Percentiles rank a stretch among this genome's conserved stretches.
phyloP scores from a whole-genome alignment of 2,329 filamentous ascomycete species.

The Cladosporium sp. region DNA sequence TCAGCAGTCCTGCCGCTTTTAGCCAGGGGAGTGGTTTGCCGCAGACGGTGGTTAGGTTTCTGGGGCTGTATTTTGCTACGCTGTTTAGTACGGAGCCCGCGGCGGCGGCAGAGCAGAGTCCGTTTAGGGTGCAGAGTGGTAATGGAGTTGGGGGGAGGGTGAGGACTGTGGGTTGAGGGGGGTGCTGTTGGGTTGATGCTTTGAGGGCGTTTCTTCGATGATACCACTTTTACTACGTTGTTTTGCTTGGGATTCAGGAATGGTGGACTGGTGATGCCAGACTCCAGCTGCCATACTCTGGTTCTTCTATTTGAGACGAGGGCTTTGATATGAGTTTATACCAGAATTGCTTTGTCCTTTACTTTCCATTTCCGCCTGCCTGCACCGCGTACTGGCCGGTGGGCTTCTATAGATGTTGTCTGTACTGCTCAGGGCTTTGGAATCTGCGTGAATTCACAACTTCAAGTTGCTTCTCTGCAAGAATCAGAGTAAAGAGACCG shows the following conservation, averaged over 20 bases:
- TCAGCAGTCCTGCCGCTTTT: constrained; percentile 26
- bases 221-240: neutral
- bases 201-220: constrained; percentile 1
- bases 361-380: too few relatives aligned
- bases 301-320: neutral
- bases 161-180: constrained; percentile 7
- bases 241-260: neutral
- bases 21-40: constrained; percentile 32
- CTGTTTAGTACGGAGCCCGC: constrained; percentile 43
- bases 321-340: neutral
- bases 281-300: neutral
- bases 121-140: constrained; percentile 28
- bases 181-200: neutral
- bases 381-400: too few relatives aligned
- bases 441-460: too few relatives aligned
- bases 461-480: too few relatives aligned
- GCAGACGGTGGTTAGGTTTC: constrained; percentile 39
- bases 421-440: too few relatives aligned
- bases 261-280: constrained; percentile 1
- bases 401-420: too few relatives aligned
- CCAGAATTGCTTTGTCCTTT: too few relatives aligned
- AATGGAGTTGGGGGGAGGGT: neutral
- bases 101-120: constrained; percentile 40
- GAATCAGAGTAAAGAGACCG: too few relatives aligned
- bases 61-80: constrained; percentile 43